Evolutionary conservation across 1,284 basidiomycete genomes (phyloP), one percentile per base, ranked within the genome.

Genomic region (Rhodotorula sp.): DNA sequence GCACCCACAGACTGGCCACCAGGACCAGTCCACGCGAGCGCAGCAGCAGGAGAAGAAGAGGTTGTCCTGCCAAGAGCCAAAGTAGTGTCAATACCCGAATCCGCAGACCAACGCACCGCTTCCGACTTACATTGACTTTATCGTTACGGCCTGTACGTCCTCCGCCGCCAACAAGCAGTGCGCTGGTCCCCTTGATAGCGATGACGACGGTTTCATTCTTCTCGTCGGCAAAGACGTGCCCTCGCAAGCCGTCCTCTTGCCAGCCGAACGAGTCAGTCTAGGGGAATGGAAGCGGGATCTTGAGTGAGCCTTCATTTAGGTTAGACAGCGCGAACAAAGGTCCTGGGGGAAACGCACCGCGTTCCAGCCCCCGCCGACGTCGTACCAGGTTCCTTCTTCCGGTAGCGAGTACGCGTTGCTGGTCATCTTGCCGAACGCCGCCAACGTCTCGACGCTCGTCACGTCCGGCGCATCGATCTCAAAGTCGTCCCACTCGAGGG

Each of bases 31-130:
- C 34, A 99, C 88, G 26, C 88, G 85, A 0, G 97, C 97, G 81
- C 96, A 99, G 83, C 96, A 99, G 82, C 96, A 99, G 66, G 93
- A 97, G 83, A 98, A 99, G 67, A 98, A 84, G n/a, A 99, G 81
- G 78, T 98, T 98, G 82, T 97, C 94, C 82, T 84, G 73, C 2
- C 58, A 26, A 54, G 16, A 48, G 43, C 26, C 15, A 46, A 3
- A 7, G 58, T 14, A 10, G 39, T 2, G 14, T 58, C 23, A 21
- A 14, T 29, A 16, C n/a, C n/a, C n/a, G n/a, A n/a, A n/a, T n/a
- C n/a, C n/a, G n/a, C n/a, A n/a, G n/a, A n/a, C n/a, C n/a, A n/a
- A n/a, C n/a, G n/a, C n/a, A n/a, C n/a, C n/a, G n/a, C n/a, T n/a
- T n/a, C n/a, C n/a, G n/a, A n/a, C n/a, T n/a, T n/a, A n/a, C n/a